Percentiles rank a stretch among this genome's conserved stretches.
These are phyloP conservation scores for Phylloporus sp. DNA, from an alignment of 768 basidiomycete species.

Conservation along the genomic window DNA sequence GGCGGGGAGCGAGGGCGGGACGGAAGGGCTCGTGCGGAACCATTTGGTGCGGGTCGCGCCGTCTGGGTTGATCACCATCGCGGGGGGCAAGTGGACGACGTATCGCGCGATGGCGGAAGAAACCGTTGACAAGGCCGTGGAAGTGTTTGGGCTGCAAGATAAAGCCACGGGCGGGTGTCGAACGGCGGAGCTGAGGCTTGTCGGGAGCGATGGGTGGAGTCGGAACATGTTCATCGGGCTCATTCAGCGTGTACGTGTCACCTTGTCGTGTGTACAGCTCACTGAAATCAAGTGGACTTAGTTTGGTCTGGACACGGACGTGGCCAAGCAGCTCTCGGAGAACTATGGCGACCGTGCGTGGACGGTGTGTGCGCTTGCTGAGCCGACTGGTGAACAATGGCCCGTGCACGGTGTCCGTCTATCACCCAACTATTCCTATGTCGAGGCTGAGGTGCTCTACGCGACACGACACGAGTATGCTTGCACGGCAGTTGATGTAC, in stretches of 20 bases:
- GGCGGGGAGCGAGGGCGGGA: constrained; percentile 69
- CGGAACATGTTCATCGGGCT: constrained; percentile 96
- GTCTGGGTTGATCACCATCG: constrained; percentile 86
- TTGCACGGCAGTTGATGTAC: constrained; percentile 85
- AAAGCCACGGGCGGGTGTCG: constrained; percentile 60
- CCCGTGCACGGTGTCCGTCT: constrained; percentile 83
- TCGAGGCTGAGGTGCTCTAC: constrained; percentile 92
- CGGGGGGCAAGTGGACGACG: constrained; percentile 99
- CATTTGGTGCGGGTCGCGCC: constrained; percentile 85
- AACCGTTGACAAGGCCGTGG: constrained; percentile 83
- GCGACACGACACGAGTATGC: constrained; percentile 91
- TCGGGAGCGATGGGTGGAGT: constrained; percentile 93
- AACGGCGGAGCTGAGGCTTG: constrained; percentile 75
- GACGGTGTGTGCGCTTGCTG: constrained; percentile 82
- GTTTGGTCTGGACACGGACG: constrained; percentile 89
- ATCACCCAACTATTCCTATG: constrained; percentile 71
- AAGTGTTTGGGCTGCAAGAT: constrained; percentile 64
- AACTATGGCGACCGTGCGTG: constrained; percentile 96
- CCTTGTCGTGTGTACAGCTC: neutral
- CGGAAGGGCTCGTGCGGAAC: constrained; percentile 86
- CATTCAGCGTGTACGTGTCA: constrained; percentile 73
- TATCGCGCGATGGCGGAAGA: constrained; percentile 96
- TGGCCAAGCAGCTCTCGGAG: constrained; percentile 89
- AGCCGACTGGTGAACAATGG: constrained; percentile 75
- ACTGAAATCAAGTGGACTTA: too few species aligned